Evolutionary conservation across 2,329 filamentous ascomycete species (phyloP), one percentile per base, ranked within the genome.

Genomic region (Clonostachys sp.): DNA sequence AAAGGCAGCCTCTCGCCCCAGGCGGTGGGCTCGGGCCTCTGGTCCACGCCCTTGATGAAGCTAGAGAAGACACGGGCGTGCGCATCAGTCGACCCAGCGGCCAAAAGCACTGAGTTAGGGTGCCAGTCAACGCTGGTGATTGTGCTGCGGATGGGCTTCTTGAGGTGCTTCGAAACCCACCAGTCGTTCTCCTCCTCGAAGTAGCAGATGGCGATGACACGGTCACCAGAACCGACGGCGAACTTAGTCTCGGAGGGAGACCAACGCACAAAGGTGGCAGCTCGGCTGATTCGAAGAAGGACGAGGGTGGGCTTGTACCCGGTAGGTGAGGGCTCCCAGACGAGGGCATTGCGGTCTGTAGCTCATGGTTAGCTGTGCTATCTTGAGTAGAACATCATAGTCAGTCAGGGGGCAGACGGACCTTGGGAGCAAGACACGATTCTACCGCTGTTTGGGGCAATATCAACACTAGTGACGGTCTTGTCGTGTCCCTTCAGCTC

Each of bases 101-200:
- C 94, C 20, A 99, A 78, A 34, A 99, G 81, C 14, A 99, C 94
- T 10, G 89, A 95, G 77, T 99, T 99, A 35, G 94, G 94, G 69
- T 99, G 94, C 94, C 94, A 99, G 48, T 87, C 86, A 41, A 99
- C 83, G 14, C 88, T 91, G 48, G 94, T 97, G 60, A 99, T 92
- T 48, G 94, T 99, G 66, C 91, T 96, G 56, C 92, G 88, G 60
- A 99, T 95, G 17, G 94, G 94, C 80, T 97, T 99, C 83, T 97
- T 97, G 63, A 99, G 73, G 71, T 99, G 94, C 78, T 99, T 99
- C 36, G 91, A 96, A 40, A 99, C 92, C 94, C 94, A 99, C 94
- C 94, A 99, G 75, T 99, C 91, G 70, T 99, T 96, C 70, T 99
- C 94, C 66, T 96, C 89, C 64, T 99, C 94, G 59, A 99, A 99